Evolutionary conservation across 495 filamentous ascomycete species (phyloP).

Genomic region (Talaromyces trachyspermus): DNA sequence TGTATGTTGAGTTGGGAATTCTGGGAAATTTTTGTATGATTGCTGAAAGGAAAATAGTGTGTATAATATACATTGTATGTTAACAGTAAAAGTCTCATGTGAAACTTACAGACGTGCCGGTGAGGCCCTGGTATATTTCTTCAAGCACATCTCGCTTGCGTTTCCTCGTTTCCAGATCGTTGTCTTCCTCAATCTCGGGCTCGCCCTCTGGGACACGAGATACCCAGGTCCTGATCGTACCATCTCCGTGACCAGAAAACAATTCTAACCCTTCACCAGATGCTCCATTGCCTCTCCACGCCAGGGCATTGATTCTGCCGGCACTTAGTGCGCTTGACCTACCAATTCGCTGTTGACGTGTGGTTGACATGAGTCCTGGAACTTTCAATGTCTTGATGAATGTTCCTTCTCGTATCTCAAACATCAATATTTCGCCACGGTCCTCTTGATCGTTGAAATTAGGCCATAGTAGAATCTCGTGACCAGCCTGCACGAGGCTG

Average conservation of each 20-base stretch:
- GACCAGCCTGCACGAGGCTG: conserved; percentile 38
- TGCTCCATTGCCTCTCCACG: conserved; percentile 55
- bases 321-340: conserved; percentile 33
- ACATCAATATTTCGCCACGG: conserved; percentile 56
- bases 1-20: too few relatives aligned
- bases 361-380: conserved; percentile 44
- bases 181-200: conserved; percentile 37
- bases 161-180: conserved; percentile 34
- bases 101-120: conserved; percentile 22
- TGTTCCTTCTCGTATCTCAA: conserved; percentile 67
- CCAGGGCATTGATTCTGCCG: conserved; percentile 59
- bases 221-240: conserved; percentile 44
- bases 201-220: conserved; percentile 50
- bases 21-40: too few relatives aligned
- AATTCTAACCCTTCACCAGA: conserved; percentile 40
- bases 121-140: conserved; percentile 38
- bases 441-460: conserved; percentile 59
- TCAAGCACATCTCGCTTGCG: conserved; percentile 44
- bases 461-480: conserved; percentile 64
- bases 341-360: conserved; percentile 20
- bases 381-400: conserved; percentile 61
- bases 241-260: conserved; percentile 48
- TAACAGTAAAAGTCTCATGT: conserved; percentile 8
- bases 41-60: too few relatives aligned
- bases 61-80: too few relatives aligned